Conservation (phyloP, 176 grass and related monocot genomes). For the Rhynchospora breviuscula region DNA sequence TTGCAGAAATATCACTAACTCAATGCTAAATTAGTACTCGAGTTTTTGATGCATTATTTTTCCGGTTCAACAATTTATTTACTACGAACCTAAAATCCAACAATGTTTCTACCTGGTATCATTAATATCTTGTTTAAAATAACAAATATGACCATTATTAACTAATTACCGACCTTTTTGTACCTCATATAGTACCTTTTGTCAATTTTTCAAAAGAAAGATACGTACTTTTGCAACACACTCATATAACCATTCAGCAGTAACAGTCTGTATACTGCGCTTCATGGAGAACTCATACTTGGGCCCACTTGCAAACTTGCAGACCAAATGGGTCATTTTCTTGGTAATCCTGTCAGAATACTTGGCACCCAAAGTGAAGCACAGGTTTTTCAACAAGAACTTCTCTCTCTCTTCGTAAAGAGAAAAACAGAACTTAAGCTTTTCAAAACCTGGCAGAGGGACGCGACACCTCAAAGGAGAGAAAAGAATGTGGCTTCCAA, state of each 20-base stretch:
- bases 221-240: constrained; percentile 63
- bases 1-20: background rate
- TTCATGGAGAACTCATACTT: constrained; percentile 67
- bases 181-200: no score
- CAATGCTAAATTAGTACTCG: background rate
- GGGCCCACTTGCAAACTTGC: constrained; percentile 61
- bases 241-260: constrained; percentile 75
- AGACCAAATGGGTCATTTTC: constrained; percentile 70
- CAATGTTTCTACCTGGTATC: background rate
- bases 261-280: constrained; percentile 47
- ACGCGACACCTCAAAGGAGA: constrained; percentile 68
- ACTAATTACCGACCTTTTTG: background rate
- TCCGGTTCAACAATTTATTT: background rate
- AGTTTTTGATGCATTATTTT: background rate
- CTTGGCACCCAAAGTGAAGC: constrained; percentile 68
- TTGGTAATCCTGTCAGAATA: constrained; percentile 52
- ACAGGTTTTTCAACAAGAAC: constrained; percentile 70
- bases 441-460: constrained; percentile 70
- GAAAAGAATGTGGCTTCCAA: constrained; percentile 79
- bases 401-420: constrained; percentile 68
- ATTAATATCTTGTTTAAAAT: background rate
- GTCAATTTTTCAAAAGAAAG: constrained; percentile 24
- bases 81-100: background rate
- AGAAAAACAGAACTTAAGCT: constrained; percentile 56
- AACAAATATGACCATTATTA: background rate